Evolutionary conservation across 1,284 basidiomycete genomes (phyloP).

Genomic region (Ustilago trichophora): DNA sequence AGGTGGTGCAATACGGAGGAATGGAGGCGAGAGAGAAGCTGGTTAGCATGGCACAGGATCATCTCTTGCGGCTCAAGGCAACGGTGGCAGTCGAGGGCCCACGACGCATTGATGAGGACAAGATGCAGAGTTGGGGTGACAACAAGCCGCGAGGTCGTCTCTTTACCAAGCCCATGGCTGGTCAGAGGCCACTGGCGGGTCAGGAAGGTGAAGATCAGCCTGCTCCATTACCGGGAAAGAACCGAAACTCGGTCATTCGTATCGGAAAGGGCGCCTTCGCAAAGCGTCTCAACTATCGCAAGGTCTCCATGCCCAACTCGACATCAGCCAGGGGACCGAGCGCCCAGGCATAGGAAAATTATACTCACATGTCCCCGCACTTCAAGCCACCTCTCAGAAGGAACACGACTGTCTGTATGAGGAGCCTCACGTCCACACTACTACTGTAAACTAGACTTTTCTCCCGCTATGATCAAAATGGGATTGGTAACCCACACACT

Average conservation of each 20-base stretch:
- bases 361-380: too few relatives aligned
- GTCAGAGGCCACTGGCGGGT: constrained; percentile 45
- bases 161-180: constrained; percentile 47
- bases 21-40: constrained; percentile 49
- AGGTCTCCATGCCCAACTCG: constrained; percentile 19
- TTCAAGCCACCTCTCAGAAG: too few relatives aligned
- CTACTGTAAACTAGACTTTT: constrained; percentile 32
- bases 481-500: constrained; percentile 4
- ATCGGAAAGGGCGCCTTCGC: constrained; percentile 62
- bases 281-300: constrained; percentile 51
- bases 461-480: background rate
- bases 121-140: constrained; percentile 25
- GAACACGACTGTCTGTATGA: too few relatives aligned
- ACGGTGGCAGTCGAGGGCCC: constrained; percentile 46
- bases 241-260: constrained; percentile 58
- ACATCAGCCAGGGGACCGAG: constrained; percentile 2
- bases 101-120: constrained; percentile 43
- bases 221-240: constrained; percentile 34
- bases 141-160: constrained; percentile 46
- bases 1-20: constrained; percentile 58
- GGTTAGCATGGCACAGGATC: constrained; percentile 40
- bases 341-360: background rate
- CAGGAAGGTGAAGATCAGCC: constrained; percentile 26
- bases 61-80: constrained; percentile 55
- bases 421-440: constrained; percentile 4